Conservation (phyloP, 2,329 filamentous ascomycete genomes). For the Alternaria arborescens region DNA sequence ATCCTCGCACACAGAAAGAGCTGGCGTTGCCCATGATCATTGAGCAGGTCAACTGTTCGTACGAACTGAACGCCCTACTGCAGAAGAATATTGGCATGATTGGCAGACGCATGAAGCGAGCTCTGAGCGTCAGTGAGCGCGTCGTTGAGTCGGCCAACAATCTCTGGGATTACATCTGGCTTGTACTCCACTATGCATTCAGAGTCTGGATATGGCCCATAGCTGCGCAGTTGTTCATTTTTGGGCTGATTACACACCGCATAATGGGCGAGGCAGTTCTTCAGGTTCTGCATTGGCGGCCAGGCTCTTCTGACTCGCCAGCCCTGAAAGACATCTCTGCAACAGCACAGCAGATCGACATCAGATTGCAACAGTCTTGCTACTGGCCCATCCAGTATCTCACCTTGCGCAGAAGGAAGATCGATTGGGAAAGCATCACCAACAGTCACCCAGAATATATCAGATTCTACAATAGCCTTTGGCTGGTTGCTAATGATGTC, state of each 20-base stretch:
- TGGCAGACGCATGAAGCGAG: constrained; percentile 80
- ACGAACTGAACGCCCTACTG: constrained; percentile 83
- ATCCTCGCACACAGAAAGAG: constrained; percentile 82
- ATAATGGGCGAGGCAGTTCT: constrained; percentile 82
- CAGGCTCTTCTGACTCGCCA: constrained; percentile 73
- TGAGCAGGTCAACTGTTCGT: constrained; percentile 95
- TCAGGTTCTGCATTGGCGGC: constrained; percentile 82
- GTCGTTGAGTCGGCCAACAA: constrained; percentile 93
- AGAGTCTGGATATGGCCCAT: constrained; percentile 81
- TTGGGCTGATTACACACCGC: constrained; percentile 80
- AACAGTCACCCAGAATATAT: constrained; percentile 98
- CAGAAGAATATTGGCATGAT: constrained; percentile 91
- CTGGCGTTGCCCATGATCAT: constrained; percentile 80
- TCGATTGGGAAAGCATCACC: constrained; percentile 94
- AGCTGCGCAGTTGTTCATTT: constrained; percentile 74
- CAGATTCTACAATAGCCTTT: constrained; percentile 97
- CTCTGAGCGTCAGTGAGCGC: constrained; percentile 90
- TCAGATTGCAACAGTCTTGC: constrained; percentile 95
- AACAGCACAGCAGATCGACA: constrained; percentile 96
- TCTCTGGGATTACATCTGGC: constrained; percentile 76
- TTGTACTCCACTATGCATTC: constrained; percentile 74
- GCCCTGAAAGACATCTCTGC: constrained; percentile 96
- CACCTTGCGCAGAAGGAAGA: constrained; percentile 85
- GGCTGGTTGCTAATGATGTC: constrained; percentile 98
- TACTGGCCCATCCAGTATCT: constrained; percentile 99